Base-by-base conservation (phyloP, 2,329 filamentous ascomycete species). In the Ophidiomyces ophidiicola region DNA sequence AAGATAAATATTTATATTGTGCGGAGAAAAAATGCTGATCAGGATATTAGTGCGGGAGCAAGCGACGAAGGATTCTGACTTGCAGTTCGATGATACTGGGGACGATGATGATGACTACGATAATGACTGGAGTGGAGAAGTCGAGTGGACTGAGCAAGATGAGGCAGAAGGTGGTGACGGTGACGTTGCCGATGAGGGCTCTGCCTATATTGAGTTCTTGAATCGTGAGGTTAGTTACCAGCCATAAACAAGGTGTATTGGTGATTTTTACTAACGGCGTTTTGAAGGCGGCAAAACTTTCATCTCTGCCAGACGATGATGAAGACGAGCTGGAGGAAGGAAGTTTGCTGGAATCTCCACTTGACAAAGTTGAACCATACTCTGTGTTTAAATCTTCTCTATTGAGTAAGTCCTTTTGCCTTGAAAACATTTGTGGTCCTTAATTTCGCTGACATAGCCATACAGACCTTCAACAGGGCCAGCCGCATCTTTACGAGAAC, bases 291-390 rank as follows among this genome's bases (percentile, higher is more conserved):
- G 79, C 85, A 52, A 92, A 90, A 58, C 88, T 90, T 59, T 78
- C 80, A 46, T 73, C 78, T 12, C 71, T 80, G 19, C 70, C 73
- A 11, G 76, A 79, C 18, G 84, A 84, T 1, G 82, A 87, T 18
- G 86, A 93, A 41, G 87, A 94, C 39, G 78, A 94, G 32, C 76
- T 92, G 12, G 88, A 96, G 59, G 90, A 96, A 53, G 88, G 87
- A 58, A 82, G 84, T 43, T 69, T 96, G 36, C 74, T 98, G 2
- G 90, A 98, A 62, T 93, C 88, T 8, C 87, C 88, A 11, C 71
- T 98, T 17, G 90, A 98, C 61, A 90, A 90, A 65, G 72, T 98
- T 46, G 90, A 98, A 63, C 87, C 88, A 2, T 98, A 98, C 55
- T 74, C 79, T 56, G 69, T 94, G 46, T 94, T 98, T 72, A 81